A percentile compares a stretch with the other conserved stretches of the same genome.
Evolutionary conservation across 169 alveolate species (phyloP).

Genomic region (Cytauxzoon felis): DNA sequence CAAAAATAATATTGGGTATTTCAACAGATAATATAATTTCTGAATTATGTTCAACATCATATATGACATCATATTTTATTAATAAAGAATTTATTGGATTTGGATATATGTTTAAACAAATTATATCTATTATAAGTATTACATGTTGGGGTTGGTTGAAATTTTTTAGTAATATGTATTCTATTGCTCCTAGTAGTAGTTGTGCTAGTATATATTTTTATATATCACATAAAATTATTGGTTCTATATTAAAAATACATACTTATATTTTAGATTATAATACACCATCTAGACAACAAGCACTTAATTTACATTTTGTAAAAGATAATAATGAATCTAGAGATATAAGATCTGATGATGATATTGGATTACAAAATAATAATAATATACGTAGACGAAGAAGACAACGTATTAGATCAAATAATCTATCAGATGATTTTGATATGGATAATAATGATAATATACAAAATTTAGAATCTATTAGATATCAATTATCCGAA

Average conservation of each 20-base stretch:
- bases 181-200: conserved; percentile 33
- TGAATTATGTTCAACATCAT: not conserved
- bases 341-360: not conserved
- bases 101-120: conserved; percentile 7
- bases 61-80: not conserved
- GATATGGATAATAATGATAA: not conserved
- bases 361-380: not conserved
- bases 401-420: not conserved
- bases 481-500: conserved; percentile 26
- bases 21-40: not conserved
- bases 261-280: conserved; percentile 20
- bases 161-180: conserved; percentile 9
- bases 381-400: not conserved
- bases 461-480: conserved; percentile 11
- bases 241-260: conserved; percentile 49
- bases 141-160: conserved; percentile 61
- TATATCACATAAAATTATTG: conserved; percentile 25
- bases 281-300: conserved; percentile 41
- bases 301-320: conserved; percentile 14
- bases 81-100: not conserved
- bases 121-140: conserved; percentile 1
- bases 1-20: conserved; percentile 13
- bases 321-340: not conserved
- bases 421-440: not conserved
- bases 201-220: conserved; percentile 49